Evolutionary conservation across 192 early-diverging fungal genomes (phyloP).

Genomic region (Coemansia sp.): DNA sequence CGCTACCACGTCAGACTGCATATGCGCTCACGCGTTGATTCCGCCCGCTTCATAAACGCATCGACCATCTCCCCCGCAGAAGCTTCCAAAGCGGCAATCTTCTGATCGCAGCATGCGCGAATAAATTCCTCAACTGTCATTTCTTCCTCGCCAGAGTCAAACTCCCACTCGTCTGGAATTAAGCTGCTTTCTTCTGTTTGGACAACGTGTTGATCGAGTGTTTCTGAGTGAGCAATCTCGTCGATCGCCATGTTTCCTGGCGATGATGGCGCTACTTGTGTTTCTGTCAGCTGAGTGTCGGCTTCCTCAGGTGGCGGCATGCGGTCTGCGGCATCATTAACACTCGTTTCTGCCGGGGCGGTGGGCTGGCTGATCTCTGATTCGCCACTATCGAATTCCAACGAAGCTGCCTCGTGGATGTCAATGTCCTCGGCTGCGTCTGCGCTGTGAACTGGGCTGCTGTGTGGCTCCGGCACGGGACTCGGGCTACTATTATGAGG

Average conservation of each 20-base stretch:
- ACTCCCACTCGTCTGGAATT: slow-evolving; percentile 27
- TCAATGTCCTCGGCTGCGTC: neutral
- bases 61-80: slow-evolving; percentile 46
- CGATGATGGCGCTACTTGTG: slow-evolving; percentile 7
- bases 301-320: neutral
- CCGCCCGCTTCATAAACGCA: slow-evolving; percentile 44
- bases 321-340: neutral
- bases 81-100: slow-evolving; percentile 35
- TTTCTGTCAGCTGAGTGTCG: slow-evolving; percentile 1
- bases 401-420: neutral
- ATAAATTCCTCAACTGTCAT: slow-evolving; percentile 58
- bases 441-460: neutral
- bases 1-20: slow-evolving; percentile 28
- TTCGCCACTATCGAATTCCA: neutral
- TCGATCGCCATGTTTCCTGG: slow-evolving; percentile 22
- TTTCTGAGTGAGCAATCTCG: neutral
- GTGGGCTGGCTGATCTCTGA: neutral
- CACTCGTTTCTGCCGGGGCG: neutral
- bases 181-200: slow-evolving; percentile 7
- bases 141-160: slow-evolving; percentile 37
- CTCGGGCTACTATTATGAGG: too few relatives aligned
- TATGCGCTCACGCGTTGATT: slow-evolving; percentile 43
- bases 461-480: neutral
- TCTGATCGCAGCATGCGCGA: slow-evolving; percentile 46
- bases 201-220: neutral